Base-by-base conservation (phyloP, 768 basidiomycete genomes). In the Mycena amicta region DNA sequence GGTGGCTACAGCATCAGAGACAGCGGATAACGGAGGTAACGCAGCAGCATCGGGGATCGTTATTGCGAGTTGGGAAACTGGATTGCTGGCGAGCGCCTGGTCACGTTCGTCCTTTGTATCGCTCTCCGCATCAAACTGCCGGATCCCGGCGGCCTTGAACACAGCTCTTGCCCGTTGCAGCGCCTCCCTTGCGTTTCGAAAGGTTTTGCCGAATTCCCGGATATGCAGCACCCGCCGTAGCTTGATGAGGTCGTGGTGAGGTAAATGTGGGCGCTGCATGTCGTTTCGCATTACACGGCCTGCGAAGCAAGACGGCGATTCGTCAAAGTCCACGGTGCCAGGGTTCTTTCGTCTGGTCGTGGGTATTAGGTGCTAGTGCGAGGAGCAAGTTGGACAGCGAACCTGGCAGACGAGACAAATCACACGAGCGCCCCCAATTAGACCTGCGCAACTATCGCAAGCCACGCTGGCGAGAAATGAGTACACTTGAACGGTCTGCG, bases 361-460 rank as follows among this genome's bases (percentile, higher is more conserved):
- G n/a, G 33, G 13, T 22, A 18, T 55, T 4, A 55, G 15, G 13
- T 8, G 13, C 45, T 8, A 6, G 16, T 2, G 23, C 18, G 39
- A 16, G 13, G 23, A 22, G 11, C 12, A 51, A 18, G 30, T 1
- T 39, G 13, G 12, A 16, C 27, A 15, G 29, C 54, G 49, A 5
- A 59, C 51, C 43, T 66, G 63, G 33, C 74, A 75, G 45, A 71
- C 66, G n/a, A 75, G 60, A 30, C 74, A 75, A 37, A 68, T 63
- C 20, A 73, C 55, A 5, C 71, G 68, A 6, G 68, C 49, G 1
- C 72, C 72, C 11, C 65, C 70, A 2, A 72, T 67, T 18, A 5
- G 27, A 0, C 68, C 67, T 13, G 54, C 50, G 46, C 74, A 74
- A 12, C 40, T 59, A 46, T 70, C 71, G 51, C 72, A 73, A 2